Evolutionary conservation across 257 asterid species (phyloP), one percentile per base, ranked within the genome.

Genomic region (Perilla frutescens): DNA sequence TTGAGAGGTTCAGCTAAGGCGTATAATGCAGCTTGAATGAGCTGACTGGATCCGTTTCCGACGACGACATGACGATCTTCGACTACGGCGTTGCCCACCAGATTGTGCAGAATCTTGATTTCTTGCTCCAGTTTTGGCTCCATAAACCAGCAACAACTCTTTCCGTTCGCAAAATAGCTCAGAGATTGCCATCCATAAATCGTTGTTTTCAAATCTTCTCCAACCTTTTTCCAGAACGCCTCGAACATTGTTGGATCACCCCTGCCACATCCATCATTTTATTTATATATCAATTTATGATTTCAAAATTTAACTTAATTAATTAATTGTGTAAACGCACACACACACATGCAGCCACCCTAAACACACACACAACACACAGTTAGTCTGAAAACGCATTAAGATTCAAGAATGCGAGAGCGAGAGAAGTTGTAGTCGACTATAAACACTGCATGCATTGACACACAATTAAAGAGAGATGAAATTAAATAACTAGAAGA

Each of bases 41-140:
- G 89, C 80, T 93, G 98, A 73, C 96, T 91, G 0, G 96, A 88
- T 7, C 98, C 96, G 0, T 82, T 87, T 1, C 98, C 96, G 0
- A 91, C 90, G 0, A 93, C 75, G 31, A 91, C 63, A 66, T 80
- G 73, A 1, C 81, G 78, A 43, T 70, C 87, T 5, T 88, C 86
- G 0, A 68, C 79, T 0, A 76, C 7, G 0, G 96, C 97, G 50
- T 93, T 93, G 1, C 96, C 96, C 0, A 89, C 96, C 1, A 71
- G 39, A 0, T 62, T 20, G 80, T 93, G 98, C 8, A 91, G 39
- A 39, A 32, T 76, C 66, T 62, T 87, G 55, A 93, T 88, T 53
- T 82, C 81, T 50, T 82, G 81, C 71, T 88, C 97, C 0, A 93
- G 79, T 20, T 87, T 77, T 0, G 97, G 88, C 81, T 84, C 87